These are phyloP conservation scores for Colletotrichum sp. DNA, from an alignment of 2,329 filamentous ascomycete genomes.

Conservation along the genomic window DNA sequence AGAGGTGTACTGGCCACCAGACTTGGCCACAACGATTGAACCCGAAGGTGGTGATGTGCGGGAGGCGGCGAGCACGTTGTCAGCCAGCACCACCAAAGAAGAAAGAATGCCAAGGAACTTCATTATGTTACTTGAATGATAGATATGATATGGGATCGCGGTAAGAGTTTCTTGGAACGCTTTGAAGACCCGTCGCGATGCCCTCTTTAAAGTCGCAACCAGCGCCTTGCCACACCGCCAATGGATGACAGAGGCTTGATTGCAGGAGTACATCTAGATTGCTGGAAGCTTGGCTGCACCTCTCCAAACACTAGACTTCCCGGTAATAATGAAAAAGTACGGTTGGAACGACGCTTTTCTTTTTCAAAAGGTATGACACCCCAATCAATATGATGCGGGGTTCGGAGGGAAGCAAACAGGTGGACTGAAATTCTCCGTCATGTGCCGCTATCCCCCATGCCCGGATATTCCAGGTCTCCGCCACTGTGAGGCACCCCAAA, in stretches of 20 bases:
- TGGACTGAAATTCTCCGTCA: slow-evolving; percentile 12
- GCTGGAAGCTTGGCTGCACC: not conserved
- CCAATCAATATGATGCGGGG: not conserved
- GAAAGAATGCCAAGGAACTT: not conserved
- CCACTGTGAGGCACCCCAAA: not conserved
- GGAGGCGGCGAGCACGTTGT: slow-evolving; percentile 29
- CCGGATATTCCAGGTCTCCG: not conserved
- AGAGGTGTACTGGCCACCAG: slow-evolving; percentile 28
- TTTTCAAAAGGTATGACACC: not conserved
- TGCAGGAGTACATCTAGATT: not conserved
- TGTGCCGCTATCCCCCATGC: not conserved
- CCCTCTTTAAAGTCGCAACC: not conserved
- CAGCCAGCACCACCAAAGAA: not conserved
- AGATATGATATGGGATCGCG: not conserved
- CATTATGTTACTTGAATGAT: not conserved
- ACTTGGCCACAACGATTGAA: slow-evolving; percentile 52
- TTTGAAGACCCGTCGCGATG: not conserved
- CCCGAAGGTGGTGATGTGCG: slow-evolving; percentile 49
- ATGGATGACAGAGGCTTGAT: not conserved
- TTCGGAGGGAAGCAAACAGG: not conserved
- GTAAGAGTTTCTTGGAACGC: not conserved
- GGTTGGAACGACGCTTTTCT: not conserved
- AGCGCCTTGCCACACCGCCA: not conserved
- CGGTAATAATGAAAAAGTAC: not conserved
- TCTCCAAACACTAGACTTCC: not conserved